phyloP scores from a whole-genome alignment of 2,329 filamentous ascomycete genomes.

The Colletotrichum endophyticum region DNA sequence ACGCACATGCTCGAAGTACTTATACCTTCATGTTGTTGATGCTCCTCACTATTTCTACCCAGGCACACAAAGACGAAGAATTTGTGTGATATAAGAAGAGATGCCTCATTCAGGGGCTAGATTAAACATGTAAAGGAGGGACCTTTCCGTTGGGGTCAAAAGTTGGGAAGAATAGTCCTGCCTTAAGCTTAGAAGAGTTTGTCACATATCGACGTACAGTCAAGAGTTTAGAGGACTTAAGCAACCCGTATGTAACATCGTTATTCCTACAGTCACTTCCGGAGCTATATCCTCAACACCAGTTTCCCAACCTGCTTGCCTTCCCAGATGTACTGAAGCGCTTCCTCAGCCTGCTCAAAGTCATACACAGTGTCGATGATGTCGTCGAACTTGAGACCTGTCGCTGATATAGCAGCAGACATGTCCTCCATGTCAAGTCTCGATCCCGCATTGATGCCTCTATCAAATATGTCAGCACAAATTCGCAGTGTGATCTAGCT shows the following conservation, averaged over 20 bases:
- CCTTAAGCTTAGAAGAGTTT: background rate
- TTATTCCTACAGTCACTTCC: background rate
- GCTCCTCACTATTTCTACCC: too few relatives aligned
- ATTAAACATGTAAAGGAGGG: too few relatives aligned
- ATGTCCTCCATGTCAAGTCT: slow-evolving; percentile 44
- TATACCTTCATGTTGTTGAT: too few relatives aligned
- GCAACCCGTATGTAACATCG: accelerated
- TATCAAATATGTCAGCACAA: background rate
- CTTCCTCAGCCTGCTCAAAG: slow-evolving; percentile 45
- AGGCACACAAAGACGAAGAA: too few relatives aligned
- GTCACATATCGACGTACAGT: background rate
- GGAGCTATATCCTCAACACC: slow-evolving; percentile 23
- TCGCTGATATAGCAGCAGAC: slow-evolving; percentile 36
- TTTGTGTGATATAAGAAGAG: too few relatives aligned
- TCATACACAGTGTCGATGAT: slow-evolving; percentile 40
- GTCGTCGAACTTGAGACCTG: slow-evolving; percentile 38
- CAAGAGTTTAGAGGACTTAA: accelerated
- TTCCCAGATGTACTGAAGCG: slow-evolving; percentile 44
- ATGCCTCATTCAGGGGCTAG: too few relatives aligned
- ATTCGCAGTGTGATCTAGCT: background rate
- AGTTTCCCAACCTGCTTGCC: slow-evolving; percentile 49
- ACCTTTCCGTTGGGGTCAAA: too few relatives aligned
- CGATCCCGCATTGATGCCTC: slow-evolving; percentile 44
- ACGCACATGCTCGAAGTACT: too few relatives aligned
- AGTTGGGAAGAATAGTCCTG: too few relatives aligned